Conservation (phyloP, 1,139 yeast genomes). For the Spathaspora sp. region DNA sequence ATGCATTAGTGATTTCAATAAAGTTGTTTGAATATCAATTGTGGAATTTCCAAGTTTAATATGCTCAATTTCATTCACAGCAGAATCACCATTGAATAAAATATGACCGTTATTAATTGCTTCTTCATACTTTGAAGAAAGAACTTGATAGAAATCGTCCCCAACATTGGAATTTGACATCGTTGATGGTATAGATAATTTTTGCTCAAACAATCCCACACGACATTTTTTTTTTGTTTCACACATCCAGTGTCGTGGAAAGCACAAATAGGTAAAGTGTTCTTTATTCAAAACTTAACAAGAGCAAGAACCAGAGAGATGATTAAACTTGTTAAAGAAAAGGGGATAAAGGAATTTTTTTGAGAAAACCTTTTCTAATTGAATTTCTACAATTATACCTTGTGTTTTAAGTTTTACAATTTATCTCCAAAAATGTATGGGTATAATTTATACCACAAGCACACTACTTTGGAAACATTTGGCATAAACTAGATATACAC, state of each 20-base stretch:
- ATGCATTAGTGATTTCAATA: slow-evolving; percentile 43
- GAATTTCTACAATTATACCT: too few species aligned
- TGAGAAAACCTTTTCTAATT: too few species aligned
- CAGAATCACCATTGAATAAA: slow-evolving; percentile 32
- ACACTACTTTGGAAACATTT: too few species aligned
- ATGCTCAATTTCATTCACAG: slow-evolving; percentile 21
- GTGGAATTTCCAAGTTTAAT: slow-evolving; percentile 19
- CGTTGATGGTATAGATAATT: not conserved
- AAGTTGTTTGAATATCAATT: slow-evolving; percentile 30
- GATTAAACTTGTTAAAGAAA: too few species aligned
- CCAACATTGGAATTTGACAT: slow-evolving; percentile 21
- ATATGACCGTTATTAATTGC: slow-evolving; percentile 28
- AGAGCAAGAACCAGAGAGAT: too few species aligned
- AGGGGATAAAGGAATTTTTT: too few species aligned
- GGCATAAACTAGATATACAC: too few species aligned
- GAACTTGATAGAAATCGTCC: slow-evolving; percentile 21
- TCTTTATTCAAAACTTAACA: too few species aligned
- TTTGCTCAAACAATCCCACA: not conserved
- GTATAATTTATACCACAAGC: too few species aligned
- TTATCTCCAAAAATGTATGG: too few species aligned
- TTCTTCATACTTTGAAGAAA: slow-evolving; percentile 25
- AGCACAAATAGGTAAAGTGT: too few species aligned
- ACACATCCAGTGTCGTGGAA: not conserved
- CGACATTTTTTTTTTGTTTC: not conserved
- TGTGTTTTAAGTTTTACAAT: too few species aligned